phyloP scores from a whole-genome alignment of 2,329 filamentous ascomycete genomes.

The Neonectria neomacrospora region DNA sequence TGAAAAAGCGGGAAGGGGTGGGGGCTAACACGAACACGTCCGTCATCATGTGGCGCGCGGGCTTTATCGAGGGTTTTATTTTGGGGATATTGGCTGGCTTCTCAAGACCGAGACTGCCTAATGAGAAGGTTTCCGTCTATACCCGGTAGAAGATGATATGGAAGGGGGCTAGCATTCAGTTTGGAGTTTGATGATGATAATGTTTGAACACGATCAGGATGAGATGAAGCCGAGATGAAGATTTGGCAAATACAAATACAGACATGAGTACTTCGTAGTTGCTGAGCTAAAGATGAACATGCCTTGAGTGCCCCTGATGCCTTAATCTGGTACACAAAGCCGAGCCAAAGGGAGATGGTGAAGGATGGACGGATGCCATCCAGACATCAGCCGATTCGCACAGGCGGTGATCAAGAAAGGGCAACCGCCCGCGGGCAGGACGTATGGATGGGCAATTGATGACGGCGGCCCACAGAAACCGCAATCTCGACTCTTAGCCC shows the following conservation, averaged over 20 bases:
- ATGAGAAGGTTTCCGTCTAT: constrained; percentile 4
- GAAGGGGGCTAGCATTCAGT: constrained; percentile 15
- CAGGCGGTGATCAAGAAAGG: neutral
- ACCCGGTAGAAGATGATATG: constrained; percentile 6
- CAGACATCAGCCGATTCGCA: constrained; percentile 2
- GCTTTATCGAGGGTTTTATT: constrained; percentile 26
- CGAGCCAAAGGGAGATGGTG: neutral
- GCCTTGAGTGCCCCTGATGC: neutral
- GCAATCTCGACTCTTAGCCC: constrained; percentile 3
- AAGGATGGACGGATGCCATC: neutral
- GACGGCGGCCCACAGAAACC: constrained; percentile 3
- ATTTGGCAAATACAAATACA: neutral
- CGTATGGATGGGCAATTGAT: neutral
- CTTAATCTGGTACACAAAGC: neutral
- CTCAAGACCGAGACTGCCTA: constrained; percentile 23
- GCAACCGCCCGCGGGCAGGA: neutral
- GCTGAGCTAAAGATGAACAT: neutral
- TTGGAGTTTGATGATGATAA: constrained; percentile 24
- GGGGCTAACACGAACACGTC: constrained; percentile 23
- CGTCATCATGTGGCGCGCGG: constrained; percentile 32
- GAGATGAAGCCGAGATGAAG: neutral
- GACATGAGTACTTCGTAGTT: constrained; percentile 3
- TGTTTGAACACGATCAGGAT: constrained; percentile 6
- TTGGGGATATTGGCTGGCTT: constrained; percentile 19
- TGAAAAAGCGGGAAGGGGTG: constrained; percentile 31